Evolutionary conservation across 2,329 filamentous ascomycete species (phyloP).

Genomic region (Exophiala viscosa): DNA sequence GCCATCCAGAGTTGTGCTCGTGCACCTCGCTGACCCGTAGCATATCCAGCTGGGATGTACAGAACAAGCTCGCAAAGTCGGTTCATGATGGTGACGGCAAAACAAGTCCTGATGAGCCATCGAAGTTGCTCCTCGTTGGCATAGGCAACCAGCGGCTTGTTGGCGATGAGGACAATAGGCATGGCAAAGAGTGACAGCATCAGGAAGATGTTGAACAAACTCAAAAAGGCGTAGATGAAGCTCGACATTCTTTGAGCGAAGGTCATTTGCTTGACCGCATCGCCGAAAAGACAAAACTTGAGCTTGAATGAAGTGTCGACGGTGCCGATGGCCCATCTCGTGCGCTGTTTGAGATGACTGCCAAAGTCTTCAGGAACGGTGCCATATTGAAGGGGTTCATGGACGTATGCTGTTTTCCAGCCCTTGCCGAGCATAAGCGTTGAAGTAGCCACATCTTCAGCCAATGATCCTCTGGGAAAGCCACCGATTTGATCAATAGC

Average conservation of each 20-base stretch:
- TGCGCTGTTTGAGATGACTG: constrained; percentile 39
- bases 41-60: constrained; percentile 58
- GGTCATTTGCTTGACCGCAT: constrained; percentile 52
- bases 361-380: constrained; percentile 36
- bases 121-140: constrained; percentile 52
- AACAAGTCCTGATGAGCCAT: constrained; percentile 57
- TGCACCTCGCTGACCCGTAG: constrained; percentile 55
- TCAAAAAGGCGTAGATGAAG: constrained; percentile 55
- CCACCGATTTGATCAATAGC: constrained; percentile 33
- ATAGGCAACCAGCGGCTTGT: constrained; percentile 57
- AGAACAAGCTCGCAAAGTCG: constrained; percentile 57
- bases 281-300: constrained; percentile 57
- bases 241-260: constrained; percentile 57
- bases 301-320: constrained; percentile 59
- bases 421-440: constrained; percentile 30
- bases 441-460: constrained; percentile 32
- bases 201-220: constrained; percentile 55
- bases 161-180: constrained; percentile 56
- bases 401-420: constrained; percentile 32
- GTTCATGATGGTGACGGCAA: constrained; percentile 49
- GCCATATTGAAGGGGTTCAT: constrained; percentile 31
- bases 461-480: constrained; percentile 33
- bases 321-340: constrained; percentile 44
- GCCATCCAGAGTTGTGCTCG: constrained; percentile 61
- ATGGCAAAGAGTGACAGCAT: constrained; percentile 56